Evolutionary conservation across 2,329 filamentous ascomycete genomes (phyloP).

Genomic region (Diaporthe eres): DNA sequence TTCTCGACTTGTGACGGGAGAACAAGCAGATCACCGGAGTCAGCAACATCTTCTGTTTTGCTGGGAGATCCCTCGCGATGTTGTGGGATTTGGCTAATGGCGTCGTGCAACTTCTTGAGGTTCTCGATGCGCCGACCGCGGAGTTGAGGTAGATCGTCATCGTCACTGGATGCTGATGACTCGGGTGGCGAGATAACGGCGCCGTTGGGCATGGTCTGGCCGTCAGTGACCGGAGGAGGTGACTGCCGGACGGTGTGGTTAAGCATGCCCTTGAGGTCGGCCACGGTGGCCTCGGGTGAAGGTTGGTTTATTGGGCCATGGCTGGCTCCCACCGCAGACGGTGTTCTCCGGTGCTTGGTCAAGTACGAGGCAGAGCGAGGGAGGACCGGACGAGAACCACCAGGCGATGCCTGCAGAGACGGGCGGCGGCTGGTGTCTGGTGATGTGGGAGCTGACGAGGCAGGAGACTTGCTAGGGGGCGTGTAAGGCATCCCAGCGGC

Average conservation of each 20-base stretch:
- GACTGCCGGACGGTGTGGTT: constrained; percentile 81
- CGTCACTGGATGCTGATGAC: constrained; percentile 85
- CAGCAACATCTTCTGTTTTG: constrained; percentile 40
- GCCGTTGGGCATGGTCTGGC: constrained; percentile 80
- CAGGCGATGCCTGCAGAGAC: constrained; percentile 62
- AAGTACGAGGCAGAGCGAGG: constrained; percentile 78
- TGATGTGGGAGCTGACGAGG: constrained; percentile 70
- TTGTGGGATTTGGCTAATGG: constrained; percentile 84
- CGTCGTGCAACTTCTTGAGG: constrained; percentile 81
- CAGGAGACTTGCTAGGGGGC: constrained; percentile 79
- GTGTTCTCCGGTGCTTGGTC: constrained; percentile 72
- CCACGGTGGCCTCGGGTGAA: constrained; percentile 65
- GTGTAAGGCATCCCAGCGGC: constrained; percentile 85
- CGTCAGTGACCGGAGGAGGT: constrained; percentile 83
- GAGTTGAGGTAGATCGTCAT: constrained; percentile 72
- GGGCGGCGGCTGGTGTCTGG: constrained; percentile 71
- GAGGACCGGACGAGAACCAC: constrained; percentile 64
- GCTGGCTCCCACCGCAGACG: constrained; percentile 56
- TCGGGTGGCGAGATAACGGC: constrained; percentile 94
- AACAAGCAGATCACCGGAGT: constrained; percentile 54
- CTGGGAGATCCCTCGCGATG: constrained; percentile 71
- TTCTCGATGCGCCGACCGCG: constrained; percentile 66
- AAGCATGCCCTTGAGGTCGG: constrained; percentile 63
- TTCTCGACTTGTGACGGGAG: constrained; percentile 53
- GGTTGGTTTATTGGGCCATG: constrained; percentile 55